A percentile compares a stretch with the other conserved stretches of the same genome.
Evolutionary conservation across 2,329 filamentous ascomycete species (phyloP).

Genomic region (Colletotrichum sp.): DNA sequence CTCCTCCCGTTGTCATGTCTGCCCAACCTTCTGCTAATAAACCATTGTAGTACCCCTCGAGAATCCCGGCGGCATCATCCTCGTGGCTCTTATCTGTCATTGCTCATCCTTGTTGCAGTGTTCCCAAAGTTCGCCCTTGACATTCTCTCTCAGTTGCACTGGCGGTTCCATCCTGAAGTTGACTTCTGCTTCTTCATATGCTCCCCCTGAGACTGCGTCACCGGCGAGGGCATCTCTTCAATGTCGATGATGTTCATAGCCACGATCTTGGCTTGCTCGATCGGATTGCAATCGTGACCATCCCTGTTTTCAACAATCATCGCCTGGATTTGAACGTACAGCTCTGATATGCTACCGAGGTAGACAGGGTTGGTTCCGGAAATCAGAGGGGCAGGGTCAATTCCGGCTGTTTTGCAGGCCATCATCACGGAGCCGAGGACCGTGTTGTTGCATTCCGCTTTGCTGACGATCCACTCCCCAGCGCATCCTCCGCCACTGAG

Average conservation of each 20-base stretch:
- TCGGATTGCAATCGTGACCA: background rate
- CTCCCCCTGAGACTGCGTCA: background rate
- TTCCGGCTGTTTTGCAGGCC: background rate
- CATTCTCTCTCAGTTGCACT: background rate
- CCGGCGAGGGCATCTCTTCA: background rate
- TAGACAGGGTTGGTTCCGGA: background rate
- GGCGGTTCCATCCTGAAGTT: background rate
- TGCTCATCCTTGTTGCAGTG: background rate
- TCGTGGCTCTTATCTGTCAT: background rate
- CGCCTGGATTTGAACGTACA: rapidly evolving
- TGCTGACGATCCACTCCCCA: rapidly evolving
- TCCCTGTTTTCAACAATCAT: background rate
- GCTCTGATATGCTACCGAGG: background rate
- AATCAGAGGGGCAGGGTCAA: background rate
- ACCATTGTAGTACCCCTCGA: background rate
- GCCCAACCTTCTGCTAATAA: background rate
- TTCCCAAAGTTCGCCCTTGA: background rate
- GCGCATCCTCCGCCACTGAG: background rate
- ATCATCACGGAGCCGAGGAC: background rate
- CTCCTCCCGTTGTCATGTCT: background rate
- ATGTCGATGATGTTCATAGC: rapidly evolving
- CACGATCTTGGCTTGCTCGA: background rate
- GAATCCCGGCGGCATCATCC: background rate
- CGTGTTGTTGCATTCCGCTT: background rate
- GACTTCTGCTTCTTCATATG: background rate